phyloP scores from a whole-genome alignment of 2,329 filamentous ascomycete species.

The Cladophialophora exuberans region DNA sequence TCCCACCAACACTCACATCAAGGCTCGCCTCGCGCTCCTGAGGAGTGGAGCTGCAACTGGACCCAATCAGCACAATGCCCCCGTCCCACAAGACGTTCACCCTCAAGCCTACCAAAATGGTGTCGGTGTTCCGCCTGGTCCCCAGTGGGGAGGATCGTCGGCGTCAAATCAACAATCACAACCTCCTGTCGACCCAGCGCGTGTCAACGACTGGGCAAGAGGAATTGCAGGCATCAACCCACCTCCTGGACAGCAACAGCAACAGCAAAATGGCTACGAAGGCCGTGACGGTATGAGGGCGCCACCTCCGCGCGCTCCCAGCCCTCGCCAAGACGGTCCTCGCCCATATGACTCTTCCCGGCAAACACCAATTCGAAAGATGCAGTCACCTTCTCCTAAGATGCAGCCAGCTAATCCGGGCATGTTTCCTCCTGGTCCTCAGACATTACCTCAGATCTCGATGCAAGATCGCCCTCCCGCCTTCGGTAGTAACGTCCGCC shows the following conservation, averaged over 20 bases:
- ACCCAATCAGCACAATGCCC: constrained; percentile 72
- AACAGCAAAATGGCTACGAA: constrained; percentile 69
- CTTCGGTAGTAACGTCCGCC: constrained; percentile 37
- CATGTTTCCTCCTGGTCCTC: constrained; percentile 50
- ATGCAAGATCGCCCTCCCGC: constrained; percentile 50
- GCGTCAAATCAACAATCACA: constrained; percentile 38
- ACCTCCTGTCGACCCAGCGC: constrained; percentile 58
- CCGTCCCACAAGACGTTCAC: constrained; percentile 94
- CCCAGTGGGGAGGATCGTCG: constrained; percentile 84
- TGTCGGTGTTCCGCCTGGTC: constrained; percentile 80
- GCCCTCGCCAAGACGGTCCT: constrained; percentile 73
- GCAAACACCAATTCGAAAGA: constrained; percentile 53
- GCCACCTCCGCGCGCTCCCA: constrained; percentile 71
- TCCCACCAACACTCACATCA: constrained; percentile 91
- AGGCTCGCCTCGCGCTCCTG: constrained; percentile 86
- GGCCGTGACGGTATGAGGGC: constrained; percentile 73
- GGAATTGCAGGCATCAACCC: constrained; percentile 78
- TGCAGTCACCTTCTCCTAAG: constrained; percentile 63
- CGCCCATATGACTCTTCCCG: constrained; percentile 70
- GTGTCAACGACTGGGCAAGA: constrained; percentile 63
- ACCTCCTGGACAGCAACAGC: constrained; percentile 43
- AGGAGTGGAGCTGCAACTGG: constrained; percentile 78
- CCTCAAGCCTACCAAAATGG: constrained; percentile 90
- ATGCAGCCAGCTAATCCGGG: constrained; percentile 57
- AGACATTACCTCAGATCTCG: constrained; percentile 56